These are phyloP conservation scores for Hirsutella minnesotensis DNA, from an alignment of 2,329 filamentous ascomycete genomes.

Conservation along the genomic window DNA sequence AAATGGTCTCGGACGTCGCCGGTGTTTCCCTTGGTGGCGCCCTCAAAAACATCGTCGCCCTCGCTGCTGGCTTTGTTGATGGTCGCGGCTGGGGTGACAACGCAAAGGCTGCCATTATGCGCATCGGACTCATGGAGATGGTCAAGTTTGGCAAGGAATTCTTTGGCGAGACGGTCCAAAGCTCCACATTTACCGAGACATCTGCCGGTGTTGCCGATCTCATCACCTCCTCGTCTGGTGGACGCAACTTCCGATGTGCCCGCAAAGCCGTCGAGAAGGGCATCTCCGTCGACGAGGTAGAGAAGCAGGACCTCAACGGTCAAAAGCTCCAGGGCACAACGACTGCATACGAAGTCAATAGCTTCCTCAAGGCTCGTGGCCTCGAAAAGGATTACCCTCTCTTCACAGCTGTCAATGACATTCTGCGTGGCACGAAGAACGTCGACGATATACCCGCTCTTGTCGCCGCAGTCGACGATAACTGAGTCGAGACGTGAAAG, in stretches of 20 bases:
- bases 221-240: conserved; percentile 86
- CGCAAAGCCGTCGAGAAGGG: conserved; percentile 75
- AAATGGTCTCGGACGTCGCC: conserved; percentile 88
- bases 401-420: conserved; percentile 77
- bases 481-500: not conserved
- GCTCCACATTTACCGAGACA: conserved; percentile 90
- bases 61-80: conserved; percentile 90
- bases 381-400: conserved; percentile 78
- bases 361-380: conserved; percentile 69
- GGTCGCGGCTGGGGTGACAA: conserved; percentile 97
- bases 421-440: conserved; percentile 63
- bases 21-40: conserved; percentile 91
- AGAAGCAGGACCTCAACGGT: conserved; percentile 81
- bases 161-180: conserved; percentile 70
- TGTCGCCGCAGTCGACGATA: conserved; percentile 25
- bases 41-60: conserved; percentile 90
- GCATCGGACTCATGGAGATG: conserved; percentile 90
- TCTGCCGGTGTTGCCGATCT: conserved; percentile 90
- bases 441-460: conserved; percentile 72
- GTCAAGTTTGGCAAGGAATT: conserved; percentile 91
- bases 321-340: conserved; percentile 93
- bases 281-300: conserved; percentile 73
- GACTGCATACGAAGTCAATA: conserved; percentile 84
- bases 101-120: conserved; percentile 97
- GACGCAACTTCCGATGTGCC: conserved; percentile 88